Base-by-base conservation (phyloP, 1,284 basidiomycete genomes). In the Cutaneotrichosporon spelunceum region DNA sequence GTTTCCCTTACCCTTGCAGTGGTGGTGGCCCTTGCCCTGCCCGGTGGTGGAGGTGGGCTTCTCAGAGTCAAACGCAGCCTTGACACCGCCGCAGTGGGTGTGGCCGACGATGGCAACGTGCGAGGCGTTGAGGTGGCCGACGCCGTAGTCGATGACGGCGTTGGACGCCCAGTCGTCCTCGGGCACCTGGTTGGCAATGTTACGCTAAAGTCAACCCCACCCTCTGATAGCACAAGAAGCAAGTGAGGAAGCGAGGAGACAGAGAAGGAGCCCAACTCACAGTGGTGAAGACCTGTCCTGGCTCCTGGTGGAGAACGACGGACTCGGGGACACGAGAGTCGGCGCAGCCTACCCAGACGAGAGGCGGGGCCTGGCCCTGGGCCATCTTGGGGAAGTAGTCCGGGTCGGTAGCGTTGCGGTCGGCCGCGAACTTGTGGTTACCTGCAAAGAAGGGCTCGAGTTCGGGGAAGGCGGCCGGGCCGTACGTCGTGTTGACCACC, bases 51-150 rank as follows among this genome's bases (percentile, higher is more conserved):
- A 23, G 4, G 21, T 57, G 24, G 70, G 70, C 24, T 64, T 61
- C 3, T 71, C 71, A 1, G 72, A 64, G 36, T 63, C 71, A 62
- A 86, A 87, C 0, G 88, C 88, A 0, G 82, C 81, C 26, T 86
- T 87, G 63, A 75, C 78, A 16, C 90, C 91, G 62, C 90, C 91
- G 72, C 91, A 93, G 66, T 85, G 81, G 8, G 87, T 87, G 77
- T 93, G 91, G 44, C 91, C 91, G 24, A 88, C 88, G 65, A 93
- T 81, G 61, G 91, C 82, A 65, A 93, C 88, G 80, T 97, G 89
- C 77, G 90, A 83, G 47, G 94, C 88, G 60, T 89, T 88, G 61
- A 96, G 82, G 68, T 84, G 81, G 66, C 85, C 83, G 44, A 97
- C 83, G 9, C 90, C 93, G 77, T 89, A 97, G 9, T 86, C 83